Evolutionary conservation across 805 yeast genomes (phyloP).

Genomic region (Suhomyces canberraensis): DNA sequence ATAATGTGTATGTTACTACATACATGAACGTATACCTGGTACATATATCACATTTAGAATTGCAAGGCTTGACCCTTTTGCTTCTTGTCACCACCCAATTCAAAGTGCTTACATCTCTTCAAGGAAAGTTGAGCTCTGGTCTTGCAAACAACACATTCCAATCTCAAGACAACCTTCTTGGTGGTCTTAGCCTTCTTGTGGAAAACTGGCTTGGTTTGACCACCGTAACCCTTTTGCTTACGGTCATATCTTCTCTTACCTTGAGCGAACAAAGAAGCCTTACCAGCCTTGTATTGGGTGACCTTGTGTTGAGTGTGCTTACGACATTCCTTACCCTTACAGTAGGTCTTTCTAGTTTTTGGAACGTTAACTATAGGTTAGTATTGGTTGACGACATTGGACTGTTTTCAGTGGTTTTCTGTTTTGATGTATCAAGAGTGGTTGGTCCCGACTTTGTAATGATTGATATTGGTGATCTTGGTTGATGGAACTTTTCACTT

Average conservation of each 20-base stretch:
- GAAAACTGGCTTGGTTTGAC: conserved; percentile 99
- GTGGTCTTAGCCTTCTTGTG: conserved; percentile 99
- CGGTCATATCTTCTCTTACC: conserved; percentile 99
- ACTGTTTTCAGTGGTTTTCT: neutral
- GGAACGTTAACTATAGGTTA: conserved; percentile 91
- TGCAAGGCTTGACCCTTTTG: conserved; percentile 99
- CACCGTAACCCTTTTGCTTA: conserved; percentile 99
- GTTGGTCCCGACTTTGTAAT: neutral
- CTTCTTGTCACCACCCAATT: conserved; percentile 99
- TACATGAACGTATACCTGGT: conserved; percentile 5
- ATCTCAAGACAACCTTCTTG: conserved; percentile 99
- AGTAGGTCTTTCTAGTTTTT: conserved; percentile 99
- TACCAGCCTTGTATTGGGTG: conserved; percentile 99
- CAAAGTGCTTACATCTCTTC: conserved; percentile 99
- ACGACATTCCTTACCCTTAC: conserved; percentile 98
- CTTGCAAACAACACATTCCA: conserved; percentile 98
- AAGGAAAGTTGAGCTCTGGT: conserved; percentile 96
- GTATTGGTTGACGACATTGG: conserved; percentile 9
- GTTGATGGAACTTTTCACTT: no score
- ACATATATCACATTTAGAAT: conserved; percentile 51
- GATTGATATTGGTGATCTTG: neutral
- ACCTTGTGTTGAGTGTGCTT: conserved; percentile 99
- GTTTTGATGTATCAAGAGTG: neutral
- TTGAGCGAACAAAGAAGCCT: conserved; percentile 98
- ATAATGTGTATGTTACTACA: conserved; percentile 1